Evolutionary conservation across 1,284 basidiomycete species (phyloP).

Genomic region (Ganoderma lucidum): DNA sequence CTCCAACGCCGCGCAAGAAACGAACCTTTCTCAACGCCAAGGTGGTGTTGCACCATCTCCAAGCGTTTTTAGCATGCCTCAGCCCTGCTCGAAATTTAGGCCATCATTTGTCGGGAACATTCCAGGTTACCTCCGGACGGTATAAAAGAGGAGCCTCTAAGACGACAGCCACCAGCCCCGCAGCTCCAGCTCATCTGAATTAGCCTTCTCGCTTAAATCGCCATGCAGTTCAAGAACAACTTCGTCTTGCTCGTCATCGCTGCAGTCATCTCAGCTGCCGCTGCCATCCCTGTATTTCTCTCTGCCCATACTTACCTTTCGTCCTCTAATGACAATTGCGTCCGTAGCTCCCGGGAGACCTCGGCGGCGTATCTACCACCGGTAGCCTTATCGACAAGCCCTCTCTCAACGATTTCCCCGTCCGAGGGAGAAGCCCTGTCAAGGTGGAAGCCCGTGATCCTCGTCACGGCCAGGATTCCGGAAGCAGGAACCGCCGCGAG

Average conservation of each 20-base stretch:
- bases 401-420: conserved; percentile 25
- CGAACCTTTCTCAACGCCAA: conserved; percentile 22
- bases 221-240: conserved; percentile 47
- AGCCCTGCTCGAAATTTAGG: conserved; percentile 2
- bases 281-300: conserved; percentile 43
- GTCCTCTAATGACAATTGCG: background rate
- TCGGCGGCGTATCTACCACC: conserved; percentile 27
- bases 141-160: conserved; percentile 5
- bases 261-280: conserved; percentile 41
- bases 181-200: conserved; percentile 7
- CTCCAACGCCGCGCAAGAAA: conserved; percentile 7
- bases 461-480: conserved; percentile 32
- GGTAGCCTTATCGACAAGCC: conserved; percentile 31
- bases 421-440: conserved; percentile 29
- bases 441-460: conserved; percentile 27
- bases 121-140: background rate
- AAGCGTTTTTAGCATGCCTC: conserved; percentile 11
- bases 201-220: background rate
- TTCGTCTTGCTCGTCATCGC: conserved; percentile 45
- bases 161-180: conserved; percentile 1
- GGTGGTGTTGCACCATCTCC: conserved; percentile 11
- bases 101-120: background rate
- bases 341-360: conserved; percentile 20
- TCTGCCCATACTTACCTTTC: background rate
- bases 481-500: conserved; percentile 17